Conservation (phyloP, 352 stramenopile genomes). For the Nothophytophthora sp. region DNA sequence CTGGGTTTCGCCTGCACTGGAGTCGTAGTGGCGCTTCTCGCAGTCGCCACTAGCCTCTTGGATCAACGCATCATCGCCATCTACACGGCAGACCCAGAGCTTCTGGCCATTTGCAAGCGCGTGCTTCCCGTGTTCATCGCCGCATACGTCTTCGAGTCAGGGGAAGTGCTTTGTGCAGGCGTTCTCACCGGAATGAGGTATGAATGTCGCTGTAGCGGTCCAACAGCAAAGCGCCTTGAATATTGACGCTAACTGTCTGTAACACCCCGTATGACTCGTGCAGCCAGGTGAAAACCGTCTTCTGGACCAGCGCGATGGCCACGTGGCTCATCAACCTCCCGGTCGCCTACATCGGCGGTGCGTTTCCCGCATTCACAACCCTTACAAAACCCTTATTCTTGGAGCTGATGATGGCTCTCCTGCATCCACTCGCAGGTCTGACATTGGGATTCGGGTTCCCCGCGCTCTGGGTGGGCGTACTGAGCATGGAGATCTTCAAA, state of each 20-base stretch:
- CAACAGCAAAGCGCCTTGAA: not conserved
- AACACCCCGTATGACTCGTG: not conserved
- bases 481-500: conserved; percentile 75
- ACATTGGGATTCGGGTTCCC: conserved; percentile 58
- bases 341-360: conserved; percentile 51
- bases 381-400: too few relatives aligned
- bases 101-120: conserved; percentile 45
- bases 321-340: conserved; percentile 74
- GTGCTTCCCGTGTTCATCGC: conserved; percentile 65
- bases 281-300: conserved; percentile 65
- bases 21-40: conserved; percentile 47
- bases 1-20: conserved; percentile 62
- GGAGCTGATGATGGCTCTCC: not conserved
- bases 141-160: conserved; percentile 60
- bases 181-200: conserved; percentile 77
- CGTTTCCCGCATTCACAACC: too few relatives aligned
- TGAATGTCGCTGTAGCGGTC: too few relatives aligned
- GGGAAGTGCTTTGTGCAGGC: conserved; percentile 59
- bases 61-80: conserved; percentile 51
- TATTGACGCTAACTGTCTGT: conserved; percentile 11
- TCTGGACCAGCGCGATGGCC: conserved; percentile 59
- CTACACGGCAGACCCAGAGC: conserved; percentile 56
- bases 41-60: conserved; percentile 43
- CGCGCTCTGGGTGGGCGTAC: conserved; percentile 60
- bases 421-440: conserved; percentile 19